Evolutionary conservation across 2,329 filamentous ascomycete genomes (phyloP).

Genomic region (Nigrospora oryzae): DNA sequence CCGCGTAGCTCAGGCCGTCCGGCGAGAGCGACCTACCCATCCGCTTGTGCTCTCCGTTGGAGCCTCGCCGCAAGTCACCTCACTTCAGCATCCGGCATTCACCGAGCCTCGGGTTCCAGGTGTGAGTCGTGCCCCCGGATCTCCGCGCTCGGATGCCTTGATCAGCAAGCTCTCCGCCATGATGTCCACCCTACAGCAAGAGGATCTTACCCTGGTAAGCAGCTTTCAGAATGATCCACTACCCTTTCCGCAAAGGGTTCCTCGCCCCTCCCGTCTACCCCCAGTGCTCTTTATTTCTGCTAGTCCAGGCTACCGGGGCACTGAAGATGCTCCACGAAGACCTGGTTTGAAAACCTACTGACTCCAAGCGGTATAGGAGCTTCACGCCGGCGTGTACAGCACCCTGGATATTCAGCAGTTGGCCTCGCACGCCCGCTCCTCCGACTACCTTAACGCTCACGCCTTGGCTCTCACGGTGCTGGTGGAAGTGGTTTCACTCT

Average conservation of each 20-base stretch:
- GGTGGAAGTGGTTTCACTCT: conserved; percentile 64
- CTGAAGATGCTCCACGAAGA: no score
- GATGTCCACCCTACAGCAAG: conserved; percentile 26
- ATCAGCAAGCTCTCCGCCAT: conserved; percentile 23
- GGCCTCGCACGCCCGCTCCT: conserved; percentile 52
- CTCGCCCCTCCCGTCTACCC: no score
- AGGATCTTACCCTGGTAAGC: conserved; percentile 31
- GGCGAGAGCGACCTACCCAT: conserved; percentile 16
- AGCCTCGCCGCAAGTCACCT: conserved; percentile 66
- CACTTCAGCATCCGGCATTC: conserved; percentile 47
- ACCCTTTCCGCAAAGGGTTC: no score
- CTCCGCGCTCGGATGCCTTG: not conserved
- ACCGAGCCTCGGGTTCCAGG: not conserved
- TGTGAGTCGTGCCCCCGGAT: not conserved
- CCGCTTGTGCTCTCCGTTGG: conserved; percentile 58
- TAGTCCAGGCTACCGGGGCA: no score
- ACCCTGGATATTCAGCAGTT: conserved; percentile 73
- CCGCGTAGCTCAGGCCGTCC: conserved; percentile 31
- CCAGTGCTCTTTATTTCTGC: no score
- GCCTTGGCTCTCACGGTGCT: conserved; percentile 61
- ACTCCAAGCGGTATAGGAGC: conserved; percentile 29
- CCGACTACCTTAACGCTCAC: conserved; percentile 32
- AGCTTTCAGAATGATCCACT: no score
- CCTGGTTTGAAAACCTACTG: no score
- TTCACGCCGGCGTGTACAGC: conserved; percentile 72